Base-by-base conservation (phyloP, 345 rosid species). In the Limnanthes douglasii region DNA sequence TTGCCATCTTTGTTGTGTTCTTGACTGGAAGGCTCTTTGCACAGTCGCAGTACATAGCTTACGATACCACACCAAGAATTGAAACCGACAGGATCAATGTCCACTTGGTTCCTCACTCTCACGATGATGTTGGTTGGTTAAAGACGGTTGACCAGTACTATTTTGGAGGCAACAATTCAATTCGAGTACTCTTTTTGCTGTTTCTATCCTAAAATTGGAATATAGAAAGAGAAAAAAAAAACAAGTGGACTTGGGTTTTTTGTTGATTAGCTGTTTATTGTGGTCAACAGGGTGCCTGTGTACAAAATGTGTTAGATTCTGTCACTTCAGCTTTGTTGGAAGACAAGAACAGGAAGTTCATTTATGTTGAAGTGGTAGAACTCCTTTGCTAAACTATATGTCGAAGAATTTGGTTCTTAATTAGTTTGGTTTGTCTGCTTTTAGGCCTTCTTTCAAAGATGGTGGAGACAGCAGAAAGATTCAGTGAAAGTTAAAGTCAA, bases 381-480 rank as follows among this genome's bases (percentile, higher is more conserved):
- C 21, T 25, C 25, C 15, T 10, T 39, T 11, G 17, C 22, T 27
- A 8, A 14, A 29, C 21, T 20, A 1, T 1, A 0, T 2, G 31
- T 9, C 4, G 0, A 16, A 9, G 18, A 32, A 6, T 2, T 32
- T 39, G 7, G 18, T 14, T 8, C 24, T 35, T 29, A 9, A 29
- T 21, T 48, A 8, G 35, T 7, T 15, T 10, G 15, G 8, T 2
- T 33, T 55, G 18, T 35, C 3, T 45, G 18, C 11, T 57, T 13
- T 48, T 25, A 86, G 97, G 97, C 97, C 4, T 86, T 86, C 34
- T 81, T 86, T 45, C 67, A 81, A 62, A 63, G 94, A 62, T 86
- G 97, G 94, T 86, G 97, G 97, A 78, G 94, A 34, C 97, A 86
- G 62, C 97, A 82, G 63, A 81, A 85, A 43, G 59, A 64, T 19